Evolutionary conservation across 1,139 yeast species (phyloP).

Genomic region (Blastobotrys serpentis): DNA sequence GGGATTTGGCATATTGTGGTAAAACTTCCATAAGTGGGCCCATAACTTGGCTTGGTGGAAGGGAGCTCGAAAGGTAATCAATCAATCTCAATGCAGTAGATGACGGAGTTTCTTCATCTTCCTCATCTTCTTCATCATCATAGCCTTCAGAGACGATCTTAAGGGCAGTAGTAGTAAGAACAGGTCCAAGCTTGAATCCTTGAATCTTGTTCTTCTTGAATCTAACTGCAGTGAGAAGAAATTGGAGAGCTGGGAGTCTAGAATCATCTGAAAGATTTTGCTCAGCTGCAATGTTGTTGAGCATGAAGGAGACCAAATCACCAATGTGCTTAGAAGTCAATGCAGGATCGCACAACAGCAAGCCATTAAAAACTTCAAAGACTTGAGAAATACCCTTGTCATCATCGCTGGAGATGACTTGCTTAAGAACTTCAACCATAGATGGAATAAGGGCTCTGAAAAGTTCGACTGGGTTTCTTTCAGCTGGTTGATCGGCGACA

Average conservation of each 20-base stretch:
- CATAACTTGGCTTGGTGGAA: conserved; percentile 92
- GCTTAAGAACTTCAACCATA: conserved; percentile 79
- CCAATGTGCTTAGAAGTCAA: conserved; percentile 76
- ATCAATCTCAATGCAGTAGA: conserved; percentile 78
- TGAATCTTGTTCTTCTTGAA: conserved; percentile 54
- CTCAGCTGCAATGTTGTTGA: conserved; percentile 67
- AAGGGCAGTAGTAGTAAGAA: conserved; percentile 69
- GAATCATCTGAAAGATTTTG: conserved; percentile 71
- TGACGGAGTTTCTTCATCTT: conserved; percentile 82
- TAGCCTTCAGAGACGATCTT: conserved; percentile 76
- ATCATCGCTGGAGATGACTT: conserved; percentile 69
- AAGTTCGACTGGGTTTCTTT: conserved; percentile 51
- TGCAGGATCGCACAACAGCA: conserved; percentile 72
- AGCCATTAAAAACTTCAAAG: conserved; percentile 81
- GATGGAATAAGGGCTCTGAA: conserved; percentile 73
- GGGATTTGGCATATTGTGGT: conserved; percentile 60
- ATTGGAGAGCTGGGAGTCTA: conserved; percentile 81
- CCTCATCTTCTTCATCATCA: conserved; percentile 79
- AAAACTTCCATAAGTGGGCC: conserved; percentile 72
- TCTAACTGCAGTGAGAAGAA: conserved; percentile 79
- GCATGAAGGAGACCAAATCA: conserved; percentile 67
- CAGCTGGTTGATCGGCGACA: conserved; percentile 25
- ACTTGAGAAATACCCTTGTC: conserved; percentile 68
- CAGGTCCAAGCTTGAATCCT: conserved; percentile 74
- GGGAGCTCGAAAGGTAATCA: conserved; percentile 72